These are phyloP conservation scores for Diaporthe sp. DNA, from an alignment of 2,329 filamentous ascomycete species.

Conservation along the genomic window DNA sequence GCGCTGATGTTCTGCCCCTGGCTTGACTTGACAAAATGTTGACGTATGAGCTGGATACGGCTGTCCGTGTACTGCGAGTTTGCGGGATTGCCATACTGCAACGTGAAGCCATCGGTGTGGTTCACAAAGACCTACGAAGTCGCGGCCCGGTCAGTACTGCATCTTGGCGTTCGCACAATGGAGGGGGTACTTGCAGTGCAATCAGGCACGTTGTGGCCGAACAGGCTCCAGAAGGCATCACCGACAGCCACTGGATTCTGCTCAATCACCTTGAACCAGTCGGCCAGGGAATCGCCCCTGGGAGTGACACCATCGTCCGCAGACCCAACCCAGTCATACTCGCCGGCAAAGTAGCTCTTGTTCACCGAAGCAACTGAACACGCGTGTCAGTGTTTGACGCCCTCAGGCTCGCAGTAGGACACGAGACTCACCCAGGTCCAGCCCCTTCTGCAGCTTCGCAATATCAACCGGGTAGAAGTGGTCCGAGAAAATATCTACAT, in stretches of 20 bases:
- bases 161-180: too few relatives aligned
- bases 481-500: constrained; percentile 62
- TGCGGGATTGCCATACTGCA: constrained; percentile 60
- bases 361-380: constrained; percentile 48
- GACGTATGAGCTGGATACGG: constrained; percentile 57
- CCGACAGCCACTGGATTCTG: constrained; percentile 54
- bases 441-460: constrained; percentile 53
- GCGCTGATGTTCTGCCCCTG: constrained; percentile 49
- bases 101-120: constrained; percentile 59
- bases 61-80: constrained; percentile 54
- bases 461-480: constrained; percentile 61
- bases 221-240: constrained; percentile 62
- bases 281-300: constrained; percentile 51
- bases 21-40: constrained; percentile 59
- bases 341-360: constrained; percentile 60
- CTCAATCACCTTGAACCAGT: constrained; percentile 58
- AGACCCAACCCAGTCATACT: constrained; percentile 60
- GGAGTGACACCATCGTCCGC: constrained; percentile 37
- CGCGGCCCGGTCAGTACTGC: too few relatives aligned
- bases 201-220: constrained; percentile 59
- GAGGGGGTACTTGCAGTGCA: too few relatives aligned
- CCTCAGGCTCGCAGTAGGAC: too few relatives aligned
- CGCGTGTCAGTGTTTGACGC: too few relatives aligned
- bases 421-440: constrained; percentile 43
- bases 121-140: constrained; percentile 51